Evolutionary conservation across 495 filamentous ascomycete genomes (phyloP), one percentile per base, ranked within the genome.

Genomic region (Penicillium dipodomyicola): DNA sequence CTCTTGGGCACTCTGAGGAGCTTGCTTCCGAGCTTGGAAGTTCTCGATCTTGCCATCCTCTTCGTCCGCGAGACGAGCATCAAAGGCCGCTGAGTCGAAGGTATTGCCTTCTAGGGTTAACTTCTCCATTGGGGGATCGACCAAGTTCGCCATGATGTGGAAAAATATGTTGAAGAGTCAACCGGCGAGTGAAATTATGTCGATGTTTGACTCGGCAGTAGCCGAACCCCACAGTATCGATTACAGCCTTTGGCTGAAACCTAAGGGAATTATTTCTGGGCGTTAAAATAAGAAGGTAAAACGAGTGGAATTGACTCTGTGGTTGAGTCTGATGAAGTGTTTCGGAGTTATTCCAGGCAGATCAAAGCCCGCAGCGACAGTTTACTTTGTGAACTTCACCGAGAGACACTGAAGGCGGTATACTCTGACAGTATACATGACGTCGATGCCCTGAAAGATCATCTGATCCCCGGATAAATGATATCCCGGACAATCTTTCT

Each of bases 11-110:
- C 82, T 78, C 52, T 66, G 69, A 9, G 54, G 58, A 2, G 70
- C 61, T 52, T 80, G 80, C 67, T 87, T 87, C 62, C 80, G 82
- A 33, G 85, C 82, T 56, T 80, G 62, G 22, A 48, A 42, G 42
- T 58, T 60, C 37, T 63, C 58, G 30, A 62, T 65, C n/a, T 56
- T 55, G n/a, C 67, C 68, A 50, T 63, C 65, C 54, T 72, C 67
- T 56, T 75, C 71, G n/a, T 67, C 72, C 8, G 54, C 61, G 9
- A 77, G 65, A 23, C 65, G 65, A 15, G 67, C 59, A 54, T 75
- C 71, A 45, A 74, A 68, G 19, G 55, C 60, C 39, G 61, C 45
- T 25, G 65, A 65, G 43, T 64, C 59, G 1, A 72, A 42, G 22
- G 52, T n/a, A 27, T 69, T 58, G 19, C 61, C 60, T 23, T 60